Evolutionary conservation across 2,329 filamentous ascomycete species (phyloP), one percentile per base, ranked within the genome.

Genomic region (Myriosclerotinia scirpicola): DNA sequence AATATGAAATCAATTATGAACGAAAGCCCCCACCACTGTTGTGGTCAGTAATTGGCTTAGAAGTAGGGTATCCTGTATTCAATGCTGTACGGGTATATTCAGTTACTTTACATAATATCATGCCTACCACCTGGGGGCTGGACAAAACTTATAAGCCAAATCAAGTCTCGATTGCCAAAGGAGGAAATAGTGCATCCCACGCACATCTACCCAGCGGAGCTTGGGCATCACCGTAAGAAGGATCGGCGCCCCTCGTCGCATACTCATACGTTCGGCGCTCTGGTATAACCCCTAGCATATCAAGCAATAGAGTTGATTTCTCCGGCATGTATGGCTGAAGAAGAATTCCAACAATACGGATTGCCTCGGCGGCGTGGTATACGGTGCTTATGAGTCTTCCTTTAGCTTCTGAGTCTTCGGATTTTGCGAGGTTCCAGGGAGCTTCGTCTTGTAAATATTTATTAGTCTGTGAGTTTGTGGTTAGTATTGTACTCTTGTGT

Each of bases 291-390:
- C 90, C 89, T 11, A 99, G 80, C 73, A 89, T 84, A 76, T 97
- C 90, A 0, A 99, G 84, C 42, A 97, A 78, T 71, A 86, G 80
- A 14, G 79, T 78, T 56, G 92, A 85, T 77, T 96, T 96, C 52
- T 80, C 82, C 0, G 95, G 95, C 84, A 99, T 96, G 75, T 93
- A 91, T 1, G 95, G 93, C 77, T 97, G 93, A 54, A 99, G 80
- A 56, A 98, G 81, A 72, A 99, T 97, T 17, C 89, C 92, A 0
- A 83, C 81, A 34, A 97, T 86, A 48, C 95, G 89, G 56, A 97
- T 77, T 5, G 90, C 85, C 78, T 99, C 95, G 11, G 88, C 85
- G 54, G 83, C 82, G 54, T 90, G 82, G 76, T 86, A 97, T 38
- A 99, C 82, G 48, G 85, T 83, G 71, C 82, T 81, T 70, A 88